Base-by-base conservation (phyloP, 768 basidiomycete species). In the Boletales sp. region DNA sequence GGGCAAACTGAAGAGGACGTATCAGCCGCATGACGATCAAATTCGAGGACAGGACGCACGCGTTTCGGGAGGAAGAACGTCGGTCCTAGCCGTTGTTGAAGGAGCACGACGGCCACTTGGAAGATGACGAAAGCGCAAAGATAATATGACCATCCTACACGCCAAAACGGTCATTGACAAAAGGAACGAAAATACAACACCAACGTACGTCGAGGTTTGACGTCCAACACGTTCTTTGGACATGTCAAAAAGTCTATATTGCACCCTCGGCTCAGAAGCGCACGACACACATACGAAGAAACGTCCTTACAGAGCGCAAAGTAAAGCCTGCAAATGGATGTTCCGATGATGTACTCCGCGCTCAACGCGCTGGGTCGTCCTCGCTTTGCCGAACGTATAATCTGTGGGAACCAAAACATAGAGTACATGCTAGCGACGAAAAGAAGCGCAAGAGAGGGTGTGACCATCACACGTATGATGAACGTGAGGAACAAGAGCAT, bases 321-420 rank as follows among this genome's bases (percentile, higher is more conserved):
- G 48, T 79, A 83, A 40, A 91, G 70, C 45, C 93, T 74, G 49
- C 84, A 86, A 2, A 81, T 43, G 0, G 87, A 87, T 6, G 84
- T 89, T 11, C 90, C 92, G 9, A 94, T 45, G 18, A 94, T 63
- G 57, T 94, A 95, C 58, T 83, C 80, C 40, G 70, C 73, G 8
- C 78, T 72, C 38, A 95, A 62, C 1, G 86, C 87, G 60, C 86
- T 86, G 8, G 77, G 75, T 51, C 89, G 76, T 9, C 85, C 87
- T 19, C 88, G 78, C 18, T 78, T 77, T 14, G 77, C 82, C 14
- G 90, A 87, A 19, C 93, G 77, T 46, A 85, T 73, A 42, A 97
- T 90, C 67, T 94, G 93, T 4, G 90, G 85, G 5, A 86, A 57
- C 93, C 93, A 97, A 60, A 94, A 84, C 51, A 76, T 76, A 7